A percentile compares a stretch with the other conserved stretches of the same genome.
These are phyloP conservation scores for Castanea crenata DNA, from an alignment of 306 rosid species.

Conservation along the genomic window DNA sequence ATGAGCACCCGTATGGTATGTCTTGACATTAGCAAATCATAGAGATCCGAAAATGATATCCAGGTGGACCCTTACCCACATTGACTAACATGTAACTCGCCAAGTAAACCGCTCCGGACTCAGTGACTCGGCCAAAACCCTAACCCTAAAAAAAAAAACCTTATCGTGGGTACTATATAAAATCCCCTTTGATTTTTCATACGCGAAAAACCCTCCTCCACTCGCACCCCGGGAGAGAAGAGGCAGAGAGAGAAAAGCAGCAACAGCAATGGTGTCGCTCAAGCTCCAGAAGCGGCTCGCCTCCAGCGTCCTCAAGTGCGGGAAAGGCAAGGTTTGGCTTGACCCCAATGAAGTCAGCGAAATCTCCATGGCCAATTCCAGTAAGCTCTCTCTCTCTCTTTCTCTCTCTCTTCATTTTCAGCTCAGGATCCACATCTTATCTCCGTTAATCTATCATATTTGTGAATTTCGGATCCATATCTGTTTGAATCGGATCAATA, in stretches of 20 bases:
- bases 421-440: neutral
- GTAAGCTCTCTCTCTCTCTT: conserved; percentile 17
- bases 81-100: no score
- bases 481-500: neutral
- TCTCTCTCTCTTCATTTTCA: neutral
- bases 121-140: no score
- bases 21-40: no score
- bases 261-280: conserved; percentile 49
- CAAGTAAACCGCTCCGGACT: no score
- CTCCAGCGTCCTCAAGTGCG: conserved; percentile 64
- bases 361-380: conserved; percentile 68
- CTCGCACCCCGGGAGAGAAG: no score
- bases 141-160: no score
- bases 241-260: neutral
- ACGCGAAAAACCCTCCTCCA: no score
- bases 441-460: neutral
- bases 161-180: no score
- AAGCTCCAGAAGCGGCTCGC: conserved; percentile 70
- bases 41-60: no score
- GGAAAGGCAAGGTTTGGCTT: conserved; percentile 65
- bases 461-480: neutral
- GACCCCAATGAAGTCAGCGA: conserved; percentile 65
- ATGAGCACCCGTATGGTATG: no score
- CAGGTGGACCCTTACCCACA: no score
- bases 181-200: no score